These are phyloP conservation scores for Calycina herbarum DNA, from an alignment of 2,329 filamentous ascomycete genomes.

Conservation along the genomic window DNA sequence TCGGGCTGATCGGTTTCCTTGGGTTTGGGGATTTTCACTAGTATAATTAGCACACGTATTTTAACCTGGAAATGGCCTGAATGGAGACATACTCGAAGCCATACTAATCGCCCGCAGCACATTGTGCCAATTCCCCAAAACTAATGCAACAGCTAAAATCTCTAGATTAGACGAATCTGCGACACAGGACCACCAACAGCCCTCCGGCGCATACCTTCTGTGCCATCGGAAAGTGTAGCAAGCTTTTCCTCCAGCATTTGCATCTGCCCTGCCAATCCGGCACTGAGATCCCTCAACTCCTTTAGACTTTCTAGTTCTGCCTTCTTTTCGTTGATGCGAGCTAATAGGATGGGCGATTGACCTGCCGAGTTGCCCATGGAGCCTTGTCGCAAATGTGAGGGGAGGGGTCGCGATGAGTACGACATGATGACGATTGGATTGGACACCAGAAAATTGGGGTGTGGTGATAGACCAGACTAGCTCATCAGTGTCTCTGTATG, in stretches of 20 bases:
- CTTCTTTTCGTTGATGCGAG: slow-evolving; percentile 83
- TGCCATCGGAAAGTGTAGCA: slow-evolving; percentile 74
- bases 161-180: slow-evolving; percentile 15
- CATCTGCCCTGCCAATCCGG: slow-evolving; percentile 78
- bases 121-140: slow-evolving; percentile 85
- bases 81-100: slow-evolving; percentile 67
- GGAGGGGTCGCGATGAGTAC: slow-evolving; percentile 56
- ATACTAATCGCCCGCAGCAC: slow-evolving; percentile 82
- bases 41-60: slow-evolving; percentile 21
- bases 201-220: slow-evolving; percentile 59
- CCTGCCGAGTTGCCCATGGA: slow-evolving; percentile 53
- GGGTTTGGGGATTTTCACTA: slow-evolving; percentile 70
- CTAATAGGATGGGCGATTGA: slow-evolving; percentile 69
- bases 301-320: slow-evolving; percentile 77
- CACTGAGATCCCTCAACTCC: slow-evolving; percentile 76
- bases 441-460: background rate
- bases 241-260: slow-evolving; percentile 76
- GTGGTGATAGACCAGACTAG: background rate
- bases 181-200: background rate
- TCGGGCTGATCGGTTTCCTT: slow-evolving; percentile 45
- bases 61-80: background rate
- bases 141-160: slow-evolving; percentile 71
- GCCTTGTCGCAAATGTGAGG: slow-evolving; percentile 67
- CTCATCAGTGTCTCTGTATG: too few relatives aligned
- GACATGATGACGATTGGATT: slow-evolving; percentile 46